Conservation (phyloP, 805 yeast species). For the Candida caryicola region DNA sequence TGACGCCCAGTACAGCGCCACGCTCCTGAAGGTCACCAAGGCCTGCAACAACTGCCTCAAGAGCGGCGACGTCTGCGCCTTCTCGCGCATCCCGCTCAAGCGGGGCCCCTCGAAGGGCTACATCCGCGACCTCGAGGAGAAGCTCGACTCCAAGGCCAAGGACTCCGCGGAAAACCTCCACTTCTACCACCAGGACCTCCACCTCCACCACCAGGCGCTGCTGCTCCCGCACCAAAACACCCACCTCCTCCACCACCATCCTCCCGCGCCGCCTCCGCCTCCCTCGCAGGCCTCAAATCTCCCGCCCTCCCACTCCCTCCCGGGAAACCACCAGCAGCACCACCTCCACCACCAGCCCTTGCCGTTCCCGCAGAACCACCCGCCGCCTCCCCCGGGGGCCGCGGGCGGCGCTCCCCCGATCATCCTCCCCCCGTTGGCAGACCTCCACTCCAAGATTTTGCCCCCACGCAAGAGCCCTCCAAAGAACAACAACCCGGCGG, state of each 20-base stretch:
- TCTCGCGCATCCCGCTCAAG: conserved; percentile 69
- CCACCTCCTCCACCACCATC: background rate
- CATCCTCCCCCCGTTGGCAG: conserved; percentile 30
- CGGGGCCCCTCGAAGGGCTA: conserved; percentile 80
- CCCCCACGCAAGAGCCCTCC: conserved; percentile 6
- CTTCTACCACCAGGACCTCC: conserved; percentile 1
- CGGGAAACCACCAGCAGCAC: background rate
- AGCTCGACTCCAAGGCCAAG: conserved; percentile 20
- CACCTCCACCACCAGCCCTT: conserved; percentile 9
- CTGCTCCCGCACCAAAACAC: background rate
- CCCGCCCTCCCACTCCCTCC: background rate
- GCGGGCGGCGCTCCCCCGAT: conserved; percentile 18
- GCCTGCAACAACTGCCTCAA: conserved; percentile 63
- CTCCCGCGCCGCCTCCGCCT: background rate
- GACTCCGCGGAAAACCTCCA: background rate
- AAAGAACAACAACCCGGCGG: background rate
- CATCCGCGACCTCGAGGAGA: conserved; percentile 42
- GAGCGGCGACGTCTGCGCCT: conserved; percentile 60
- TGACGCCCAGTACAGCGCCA: conserved; percentile 52
- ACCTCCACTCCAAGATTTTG: conserved; percentile 10
- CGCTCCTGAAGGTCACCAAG: conserved; percentile 46
- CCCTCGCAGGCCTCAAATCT: background rate
- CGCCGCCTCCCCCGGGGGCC: conserved; percentile 4
- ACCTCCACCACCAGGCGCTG: conserved; percentile 7
- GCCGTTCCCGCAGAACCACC: conserved; percentile 12